phyloP scores from a whole-genome alignment of 352 stramenopile species.

The Nothophytophthora sp. region DNA sequence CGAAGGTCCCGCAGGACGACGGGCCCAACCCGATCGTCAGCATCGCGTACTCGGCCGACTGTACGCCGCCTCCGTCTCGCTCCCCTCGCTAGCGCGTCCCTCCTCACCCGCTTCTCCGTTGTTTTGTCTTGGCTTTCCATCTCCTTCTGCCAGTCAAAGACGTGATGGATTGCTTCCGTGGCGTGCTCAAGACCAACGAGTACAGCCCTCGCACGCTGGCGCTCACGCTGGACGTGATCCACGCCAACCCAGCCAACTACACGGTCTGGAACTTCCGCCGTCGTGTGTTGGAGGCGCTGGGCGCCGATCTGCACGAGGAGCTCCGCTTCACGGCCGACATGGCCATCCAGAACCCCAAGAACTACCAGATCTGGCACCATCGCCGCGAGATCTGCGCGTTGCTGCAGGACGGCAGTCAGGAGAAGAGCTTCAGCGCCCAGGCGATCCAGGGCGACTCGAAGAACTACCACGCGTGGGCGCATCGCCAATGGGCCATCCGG shows the following conservation, averaged over 20 bases:
- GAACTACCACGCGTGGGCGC: conserved; percentile 99
- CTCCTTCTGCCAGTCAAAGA: conserved; percentile 54
- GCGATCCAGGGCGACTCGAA: conserved; percentile 97
- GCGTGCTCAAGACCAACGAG: conserved; percentile 92
- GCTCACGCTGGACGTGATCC: conserved; percentile 92
- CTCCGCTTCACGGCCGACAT: conserved; percentile 83
- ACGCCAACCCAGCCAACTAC: conserved; percentile 98
- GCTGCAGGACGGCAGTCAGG: conserved; percentile 73
- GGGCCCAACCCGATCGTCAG: conserved; percentile 76
- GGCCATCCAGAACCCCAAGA: conserved; percentile 96
- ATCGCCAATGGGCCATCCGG: conserved; percentile 95
- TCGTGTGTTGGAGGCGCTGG: conserved; percentile 87
- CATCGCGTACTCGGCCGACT: conserved; percentile 74
- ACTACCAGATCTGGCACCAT: conserved; percentile 99
- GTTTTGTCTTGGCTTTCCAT: neutral
- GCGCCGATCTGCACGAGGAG: conserved; percentile 59
- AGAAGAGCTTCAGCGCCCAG: conserved; percentile 92
- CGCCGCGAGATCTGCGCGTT: conserved; percentile 92
- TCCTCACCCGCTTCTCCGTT: neutral
- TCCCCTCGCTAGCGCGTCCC: no score
- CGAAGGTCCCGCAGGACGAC: conserved; percentile 84
- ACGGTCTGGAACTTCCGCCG: conserved; percentile 97
- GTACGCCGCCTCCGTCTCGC: no score
- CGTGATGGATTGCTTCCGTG: conserved; percentile 96
- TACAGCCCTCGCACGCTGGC: conserved; percentile 88